phyloP scores from a whole-genome alignment of 192 early-diverging fungal species.

The Coemansia nantahalensis region DNA sequence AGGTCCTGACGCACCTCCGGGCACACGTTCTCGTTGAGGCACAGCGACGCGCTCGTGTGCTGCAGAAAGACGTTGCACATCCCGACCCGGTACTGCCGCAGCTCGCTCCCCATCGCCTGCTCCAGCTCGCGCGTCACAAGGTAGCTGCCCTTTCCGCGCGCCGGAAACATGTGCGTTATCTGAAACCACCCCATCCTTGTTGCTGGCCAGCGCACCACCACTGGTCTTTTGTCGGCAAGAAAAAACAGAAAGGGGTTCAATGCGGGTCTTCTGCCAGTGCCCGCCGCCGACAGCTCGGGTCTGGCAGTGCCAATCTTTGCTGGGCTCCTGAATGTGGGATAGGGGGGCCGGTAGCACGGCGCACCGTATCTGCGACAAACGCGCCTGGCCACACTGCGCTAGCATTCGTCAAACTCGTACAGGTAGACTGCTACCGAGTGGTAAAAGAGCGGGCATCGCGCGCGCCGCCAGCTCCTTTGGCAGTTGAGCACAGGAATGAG shows the following conservation, averaged over 20 bases:
- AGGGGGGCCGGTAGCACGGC: no score
- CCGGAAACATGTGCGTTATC: constrained; percentile 57
- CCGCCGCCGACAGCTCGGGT: no score
- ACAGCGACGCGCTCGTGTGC: constrained; percentile 88
- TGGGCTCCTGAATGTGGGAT: no score
- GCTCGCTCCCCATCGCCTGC: constrained; percentile 51
- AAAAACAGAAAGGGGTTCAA: no score
- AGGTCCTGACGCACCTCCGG: constrained; percentile 75
- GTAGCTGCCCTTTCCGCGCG: constrained; percentile 69
- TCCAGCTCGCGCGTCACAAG: constrained; percentile 69
- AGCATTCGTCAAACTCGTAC: not conserved
- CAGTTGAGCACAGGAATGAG: no score
- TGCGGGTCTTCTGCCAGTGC: no score
- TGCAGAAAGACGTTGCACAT: constrained; percentile 88
- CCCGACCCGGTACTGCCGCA: constrained; percentile 66
- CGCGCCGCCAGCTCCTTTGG: no score
- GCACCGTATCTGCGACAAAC: no score
- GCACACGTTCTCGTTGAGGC: constrained; percentile 87
- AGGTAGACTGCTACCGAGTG: not conserved
- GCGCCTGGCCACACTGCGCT: no score
- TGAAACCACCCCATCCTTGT: constrained; percentile 60
- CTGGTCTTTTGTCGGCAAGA: no score
- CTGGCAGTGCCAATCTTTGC: no score
- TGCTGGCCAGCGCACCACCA: not conserved
- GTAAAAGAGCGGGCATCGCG: no score